Conservation (phyloP, 2,329 filamentous ascomycete genomes). For the Cordyceps farinosa region DNA sequence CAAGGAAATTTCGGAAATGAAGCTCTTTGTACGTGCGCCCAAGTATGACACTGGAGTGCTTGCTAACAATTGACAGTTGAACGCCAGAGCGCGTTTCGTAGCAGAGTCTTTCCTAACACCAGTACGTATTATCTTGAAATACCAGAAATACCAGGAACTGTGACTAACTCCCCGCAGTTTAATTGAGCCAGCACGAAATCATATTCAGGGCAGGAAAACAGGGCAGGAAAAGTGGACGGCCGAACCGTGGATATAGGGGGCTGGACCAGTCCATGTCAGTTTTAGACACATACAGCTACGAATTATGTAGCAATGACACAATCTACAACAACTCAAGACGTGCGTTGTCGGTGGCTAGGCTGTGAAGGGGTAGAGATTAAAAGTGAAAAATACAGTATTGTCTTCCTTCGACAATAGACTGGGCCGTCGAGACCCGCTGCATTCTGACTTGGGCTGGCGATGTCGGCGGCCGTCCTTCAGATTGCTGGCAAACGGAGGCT, state of each 20-base stretch:
- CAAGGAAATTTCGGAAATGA: conserved; percentile 99
- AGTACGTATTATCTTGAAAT: conserved; percentile 45
- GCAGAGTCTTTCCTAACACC: conserved; percentile 98
- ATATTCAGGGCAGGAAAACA: conserved; percentile 8
- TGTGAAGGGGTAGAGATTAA: background rate
- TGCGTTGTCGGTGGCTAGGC: background rate
- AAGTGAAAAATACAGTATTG: background rate
- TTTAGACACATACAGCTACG: conserved; percentile 7
- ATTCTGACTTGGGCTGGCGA: conserved; percentile 2
- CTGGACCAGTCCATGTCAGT: conserved; percentile 4
- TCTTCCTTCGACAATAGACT: background rate
- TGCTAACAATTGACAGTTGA: conserved; percentile 60
- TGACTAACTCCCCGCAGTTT: background rate
- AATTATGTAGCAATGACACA: conserved; percentile 14
- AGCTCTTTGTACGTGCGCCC: conserved; percentile 80
- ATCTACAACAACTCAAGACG: background rate
- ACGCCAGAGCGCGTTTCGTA: conserved; percentile 93
- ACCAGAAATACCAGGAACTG: too few species aligned
- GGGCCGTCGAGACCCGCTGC: background rate
- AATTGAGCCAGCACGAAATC: conserved; percentile 10
- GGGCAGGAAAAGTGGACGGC: background rate
- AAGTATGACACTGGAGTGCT: conserved; percentile 19
- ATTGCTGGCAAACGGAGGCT: conserved; percentile 10
- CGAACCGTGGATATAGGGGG: background rate
- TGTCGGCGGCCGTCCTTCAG: conserved; percentile 9